Evolutionary conservation across 352 stramenopile species (phyloP).

Genomic region (Lagenidium sp.): DNA sequence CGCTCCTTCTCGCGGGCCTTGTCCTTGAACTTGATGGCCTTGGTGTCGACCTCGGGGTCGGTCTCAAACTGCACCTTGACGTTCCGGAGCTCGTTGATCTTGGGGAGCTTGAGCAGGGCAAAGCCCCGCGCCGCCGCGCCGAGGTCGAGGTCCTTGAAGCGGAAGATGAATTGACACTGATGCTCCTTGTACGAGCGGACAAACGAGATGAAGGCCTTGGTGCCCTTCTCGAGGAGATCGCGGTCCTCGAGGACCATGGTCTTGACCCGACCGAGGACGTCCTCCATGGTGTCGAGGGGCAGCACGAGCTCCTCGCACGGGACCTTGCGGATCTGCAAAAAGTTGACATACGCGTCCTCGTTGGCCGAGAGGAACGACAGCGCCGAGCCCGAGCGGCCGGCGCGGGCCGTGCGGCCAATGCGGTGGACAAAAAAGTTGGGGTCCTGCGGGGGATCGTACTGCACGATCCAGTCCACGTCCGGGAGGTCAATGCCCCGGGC

Average conservation of each 20-base stretch:
- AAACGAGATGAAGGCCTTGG: constrained; percentile 98
- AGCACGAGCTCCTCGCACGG: constrained; percentile 77
- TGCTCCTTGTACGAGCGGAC: constrained; percentile 99
- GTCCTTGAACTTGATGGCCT: constrained; percentile 93
- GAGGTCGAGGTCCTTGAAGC: constrained; percentile 97
- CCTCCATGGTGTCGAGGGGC: constrained; percentile 48
- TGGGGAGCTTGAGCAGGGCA: constrained; percentile 70
- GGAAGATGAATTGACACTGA: constrained; percentile 98
- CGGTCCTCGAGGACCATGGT: constrained; percentile 88
- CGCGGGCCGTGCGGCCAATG: constrained; percentile 95
- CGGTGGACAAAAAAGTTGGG: constrained; percentile 99
- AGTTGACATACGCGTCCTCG: constrained; percentile 96
- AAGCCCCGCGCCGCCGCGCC: constrained; percentile 85
- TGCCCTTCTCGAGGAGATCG: constrained; percentile 98
- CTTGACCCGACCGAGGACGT: constrained; percentile 88
- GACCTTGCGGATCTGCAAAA: constrained; percentile 93
- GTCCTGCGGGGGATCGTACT: constrained; percentile 97
- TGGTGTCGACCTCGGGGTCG: constrained; percentile 83
- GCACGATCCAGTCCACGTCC: constrained; percentile 98
- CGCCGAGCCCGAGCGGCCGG: constrained; percentile 88
- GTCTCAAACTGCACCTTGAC: constrained; percentile 81
- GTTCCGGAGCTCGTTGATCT: constrained; percentile 82
- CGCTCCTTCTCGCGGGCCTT: constrained; percentile 94
- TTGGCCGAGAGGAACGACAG: constrained; percentile 95
- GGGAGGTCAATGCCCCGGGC: constrained; percentile 97